Base-by-base conservation (phyloP, 2,329 filamentous ascomycete genomes). In the Colletotrichum brevisporum region DNA sequence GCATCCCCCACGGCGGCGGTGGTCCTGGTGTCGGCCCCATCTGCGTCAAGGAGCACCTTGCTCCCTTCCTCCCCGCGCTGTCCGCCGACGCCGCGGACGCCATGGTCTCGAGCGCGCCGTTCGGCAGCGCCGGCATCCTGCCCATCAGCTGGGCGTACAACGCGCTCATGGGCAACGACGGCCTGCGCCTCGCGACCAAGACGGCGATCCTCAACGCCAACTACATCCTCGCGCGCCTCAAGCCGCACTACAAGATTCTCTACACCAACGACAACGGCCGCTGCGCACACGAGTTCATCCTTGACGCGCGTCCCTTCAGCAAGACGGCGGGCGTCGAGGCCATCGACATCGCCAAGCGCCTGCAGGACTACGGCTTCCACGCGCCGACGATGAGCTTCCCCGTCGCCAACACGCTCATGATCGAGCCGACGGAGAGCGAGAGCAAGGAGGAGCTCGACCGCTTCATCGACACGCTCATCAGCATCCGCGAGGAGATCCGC, bases 291-390 rank as follows among this genome's bases (percentile, higher is more conserved):
- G 95, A 98, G 82, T 98, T 98, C 83, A 98, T 98, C 80, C 89
- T 98, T 41, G 95, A 98, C 75, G 89, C 91, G 6, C 92, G 95
- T 24, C 88, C 90, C 26, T 97, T 98, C 86, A 93, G 94, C 78
- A 92, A 95, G 62, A 89, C 90, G 1, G 90, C 92, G 6, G 94
- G 94, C 27, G 84, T 98, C 74, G 95, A 98, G 82, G 95, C 92
- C 36, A 96, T 97, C 74, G 95, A 98, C 77, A 92, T 98, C 73
- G 95, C 95, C 76, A 98, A 98, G 87, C 93, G 95, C 71, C 89
- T 98, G 21, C 95, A 98, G 82, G 95, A 98, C 79, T 98, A 97
- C 78, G 95, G 95, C 50, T 98, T 98, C 89, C 95, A 98, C 81
- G 93, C 95, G 1, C 95, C 95, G 0, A 98, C 95, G 61, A 98